These are phyloP conservation scores for Solanum piurae DNA, from an alignment of 257 asterid genomes.

Conservation along the genomic window DNA sequence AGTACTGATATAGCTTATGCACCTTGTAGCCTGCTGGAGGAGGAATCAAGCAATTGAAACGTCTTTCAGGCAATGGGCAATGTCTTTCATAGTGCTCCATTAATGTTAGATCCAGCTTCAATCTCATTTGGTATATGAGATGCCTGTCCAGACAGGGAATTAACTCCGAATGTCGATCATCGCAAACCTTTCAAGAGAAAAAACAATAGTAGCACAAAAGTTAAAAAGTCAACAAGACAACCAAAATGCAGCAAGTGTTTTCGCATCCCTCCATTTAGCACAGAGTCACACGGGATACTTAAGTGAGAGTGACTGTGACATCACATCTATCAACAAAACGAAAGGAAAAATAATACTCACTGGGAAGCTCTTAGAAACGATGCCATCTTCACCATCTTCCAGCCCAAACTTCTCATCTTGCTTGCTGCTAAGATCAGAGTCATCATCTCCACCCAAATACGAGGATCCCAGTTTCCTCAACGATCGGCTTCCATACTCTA, in stretches of 20 bases:
- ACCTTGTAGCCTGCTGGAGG: conserved; percentile 98
- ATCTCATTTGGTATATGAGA: conserved; percentile 81
- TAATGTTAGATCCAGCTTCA: conserved; percentile 81
- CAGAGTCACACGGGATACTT: not conserved
- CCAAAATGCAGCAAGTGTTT: not conserved
- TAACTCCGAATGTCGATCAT: conserved; percentile 93
- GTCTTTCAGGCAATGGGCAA: conserved; percentile 92
- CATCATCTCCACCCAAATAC: conserved; percentile 83
- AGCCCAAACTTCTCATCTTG: conserved; percentile 52
- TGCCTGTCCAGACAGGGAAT: conserved; percentile 97
- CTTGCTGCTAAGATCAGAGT: conserved; percentile 50
- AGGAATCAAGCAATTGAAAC: conserved; percentile 86
- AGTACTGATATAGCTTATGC: conserved; percentile 1
- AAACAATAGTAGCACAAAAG: not conserved
- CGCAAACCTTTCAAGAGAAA: conserved; percentile 60
- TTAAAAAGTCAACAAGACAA: not conserved
- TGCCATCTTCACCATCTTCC: conserved; percentile 60
- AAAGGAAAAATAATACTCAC: conserved; percentile 31
- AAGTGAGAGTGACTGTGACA: not conserved
- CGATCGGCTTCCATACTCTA: conserved; percentile 83
- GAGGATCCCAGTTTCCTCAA: conserved; percentile 82
- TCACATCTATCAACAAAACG: not conserved
- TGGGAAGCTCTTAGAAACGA: conserved; percentile 57
- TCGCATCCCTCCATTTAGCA: not conserved
- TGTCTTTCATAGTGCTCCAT: conserved; percentile 99